Evolutionary conservation across 106 monocot genomes (phyloP).

Genomic region (Apostasia shenzhenica): DNA sequence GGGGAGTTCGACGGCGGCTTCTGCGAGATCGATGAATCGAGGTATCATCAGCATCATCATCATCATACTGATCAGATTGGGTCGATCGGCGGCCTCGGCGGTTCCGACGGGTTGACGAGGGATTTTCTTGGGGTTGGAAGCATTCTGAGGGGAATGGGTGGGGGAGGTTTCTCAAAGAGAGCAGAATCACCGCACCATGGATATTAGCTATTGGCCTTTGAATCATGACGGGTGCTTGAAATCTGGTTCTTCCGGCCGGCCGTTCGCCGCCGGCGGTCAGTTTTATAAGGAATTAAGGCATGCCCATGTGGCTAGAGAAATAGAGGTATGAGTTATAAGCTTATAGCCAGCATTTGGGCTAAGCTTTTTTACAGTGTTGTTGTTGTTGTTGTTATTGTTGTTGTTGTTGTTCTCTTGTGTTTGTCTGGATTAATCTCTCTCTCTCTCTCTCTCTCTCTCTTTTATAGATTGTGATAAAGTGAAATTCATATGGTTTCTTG

Average conservation of each 20-base stretch:
- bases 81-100: background rate
- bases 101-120: conserved; percentile 42
- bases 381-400: too few species aligned
- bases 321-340: too few species aligned
- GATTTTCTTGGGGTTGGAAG: conserved; percentile 63
- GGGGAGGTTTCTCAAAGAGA: conserved; percentile 12
- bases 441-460: too few species aligned
- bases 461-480: too few species aligned
- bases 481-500: too few species aligned
- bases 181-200: conserved; percentile 1
- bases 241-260: background rate
- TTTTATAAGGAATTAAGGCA: too few species aligned
- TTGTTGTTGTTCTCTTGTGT: too few species aligned
- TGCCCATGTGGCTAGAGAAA: too few species aligned
- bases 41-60: conserved; percentile 5
- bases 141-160: conserved; percentile 12
- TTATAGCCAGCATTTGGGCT: too few species aligned
- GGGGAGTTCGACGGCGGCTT: conserved; percentile 13
- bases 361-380: too few species aligned
- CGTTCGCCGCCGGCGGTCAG: background rate
- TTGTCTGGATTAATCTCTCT: too few species aligned
- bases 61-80: too few species aligned
- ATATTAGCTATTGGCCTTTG: background rate
- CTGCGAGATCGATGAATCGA: conserved; percentile 9
- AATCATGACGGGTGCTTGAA: background rate